Evolutionary conservation across 805 yeast species (phyloP), one percentile per base, ranked within the genome.

Genomic region (Saturnispora galanensis): DNA sequence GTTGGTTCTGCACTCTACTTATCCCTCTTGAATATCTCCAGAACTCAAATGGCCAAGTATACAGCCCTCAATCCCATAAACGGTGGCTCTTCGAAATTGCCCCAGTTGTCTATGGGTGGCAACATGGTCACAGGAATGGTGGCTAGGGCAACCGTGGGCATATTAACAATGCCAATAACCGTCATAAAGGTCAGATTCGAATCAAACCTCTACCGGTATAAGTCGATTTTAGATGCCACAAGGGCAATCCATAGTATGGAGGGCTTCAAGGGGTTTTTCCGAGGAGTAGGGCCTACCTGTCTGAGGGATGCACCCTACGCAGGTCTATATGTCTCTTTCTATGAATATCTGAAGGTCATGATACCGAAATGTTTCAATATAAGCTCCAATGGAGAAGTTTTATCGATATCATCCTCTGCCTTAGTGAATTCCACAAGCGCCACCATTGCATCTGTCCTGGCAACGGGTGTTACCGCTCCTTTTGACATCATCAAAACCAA

Each of bases 291-390:
- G 1, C 95, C 94, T 2, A 93, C 98, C 0, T 73, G 82, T 49
- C 73, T 85, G 10, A 66, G 98, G 50, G 98, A 93, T 64, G 94
- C 96, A 18, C 98, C 98, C 0, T 85, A 93, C 60, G 97, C 98
- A 6, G 98, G 98, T 0, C 58, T 93, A 4, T 90, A 93, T 56
- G 87, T 93, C 28, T 64, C 88, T 32, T 74, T 88, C 50, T 90
- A 90, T 62, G 97, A 90, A 57, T 71, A 79, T 47, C 70, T 79
- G 44, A 88, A 88, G 57, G 69, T 68, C 9, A 35, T 70, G 4
- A 46, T 81, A 7, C 87, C 90, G 4, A 51, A 33, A 9, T 12
- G 69, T 9, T 41, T 67, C 33, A 64, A 66, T 4, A 30, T 49
- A 3, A 33, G 36, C 10, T 30, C 16, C 3, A 21, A 38, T 31